phyloP scores from a whole-genome alignment of 2,329 filamentous ascomycete species.

The Ceratocystis cubensis region DNA sequence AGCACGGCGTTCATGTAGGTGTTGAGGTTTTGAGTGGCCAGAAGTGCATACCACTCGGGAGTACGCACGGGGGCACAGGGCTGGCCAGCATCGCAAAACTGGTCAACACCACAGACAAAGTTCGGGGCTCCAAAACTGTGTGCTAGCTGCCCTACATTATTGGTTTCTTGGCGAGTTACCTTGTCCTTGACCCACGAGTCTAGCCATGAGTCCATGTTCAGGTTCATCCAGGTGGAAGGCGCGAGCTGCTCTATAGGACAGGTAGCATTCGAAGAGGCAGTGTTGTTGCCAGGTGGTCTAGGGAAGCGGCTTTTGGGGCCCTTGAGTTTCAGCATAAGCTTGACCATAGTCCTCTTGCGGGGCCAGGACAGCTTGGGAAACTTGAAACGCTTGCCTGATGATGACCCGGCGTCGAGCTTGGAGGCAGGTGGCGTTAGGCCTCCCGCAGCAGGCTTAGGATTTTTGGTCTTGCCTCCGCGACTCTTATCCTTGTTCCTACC shows the following conservation, averaged over 20 bases:
- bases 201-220: conserved; percentile 16
- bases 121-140: conserved; percentile 21
- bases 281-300: not conserved
- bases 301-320: not conserved
- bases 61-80: conserved; percentile 21
- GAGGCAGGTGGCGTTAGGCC: not conserved
- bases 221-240: not conserved
- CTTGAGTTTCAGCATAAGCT: not conserved
- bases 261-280: not conserved
- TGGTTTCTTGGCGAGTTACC: not conserved
- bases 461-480: not conserved
- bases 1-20: conserved; percentile 22
- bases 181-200: conserved; percentile 18
- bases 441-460: not conserved
- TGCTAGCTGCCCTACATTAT: conserved; percentile 21
- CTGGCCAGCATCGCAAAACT: conserved; percentile 22
- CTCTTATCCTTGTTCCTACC: not conserved
- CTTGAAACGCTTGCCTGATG: not conserved
- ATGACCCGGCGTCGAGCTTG: not conserved
- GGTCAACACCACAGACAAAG: conserved; percentile 21
- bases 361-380: not conserved
- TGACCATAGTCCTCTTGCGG: not conserved
- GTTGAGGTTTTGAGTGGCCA: conserved; percentile 21
- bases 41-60: conserved; percentile 20
- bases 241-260: conserved; percentile 6